These are phyloP conservation scores for Graphium sp. DNA, from an alignment of 2,329 filamentous ascomycete genomes.

Conservation along the genomic window DNA sequence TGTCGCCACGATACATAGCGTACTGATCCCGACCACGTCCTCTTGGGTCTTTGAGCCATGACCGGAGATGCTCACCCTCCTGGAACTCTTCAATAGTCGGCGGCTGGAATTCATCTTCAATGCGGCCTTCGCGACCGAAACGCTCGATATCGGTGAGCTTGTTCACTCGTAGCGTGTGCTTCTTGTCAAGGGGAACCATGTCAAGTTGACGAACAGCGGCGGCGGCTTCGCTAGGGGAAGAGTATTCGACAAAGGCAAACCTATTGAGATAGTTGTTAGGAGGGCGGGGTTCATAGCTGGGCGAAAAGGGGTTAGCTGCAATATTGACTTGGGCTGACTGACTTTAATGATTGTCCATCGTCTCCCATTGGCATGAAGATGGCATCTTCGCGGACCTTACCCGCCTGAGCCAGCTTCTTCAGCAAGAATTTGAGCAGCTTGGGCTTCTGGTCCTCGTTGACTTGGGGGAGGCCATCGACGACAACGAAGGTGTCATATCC, in stretches of 20 bases:
- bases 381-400: slow-evolving; percentile 69
- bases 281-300: too few relatives aligned
- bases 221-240: slow-evolving; percentile 74
- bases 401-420: slow-evolving; percentile 78
- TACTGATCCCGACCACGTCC: slow-evolving; percentile 85
- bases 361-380: slow-evolving; percentile 91
- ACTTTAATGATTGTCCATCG: slow-evolving; percentile 75
- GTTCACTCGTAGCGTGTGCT: slow-evolving; percentile 88
- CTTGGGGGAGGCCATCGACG: slow-evolving; percentile 80
- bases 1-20: slow-evolving; percentile 81
- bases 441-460: slow-evolving; percentile 77
- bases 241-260: slow-evolving; percentile 95
- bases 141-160: slow-evolving; percentile 97
- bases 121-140: slow-evolving; percentile 81
- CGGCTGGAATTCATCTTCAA: slow-evolving; percentile 77
- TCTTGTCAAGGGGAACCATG: slow-evolving; percentile 82
- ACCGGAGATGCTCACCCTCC: slow-evolving; percentile 87
- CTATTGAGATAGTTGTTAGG: too few relatives aligned
- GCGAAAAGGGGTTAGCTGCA: too few relatives aligned
- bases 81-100: slow-evolving; percentile 79
- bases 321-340: too few relatives aligned
- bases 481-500: slow-evolving; percentile 95
- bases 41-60: slow-evolving; percentile 71
- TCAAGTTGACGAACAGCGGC: slow-evolving; percentile 83
- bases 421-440: slow-evolving; percentile 94